Percentiles rank a stretch among this genome's conserved stretches.
Conservation (phyloP, 192 early-diverging fungal species). For the Backusella macrospora region DNA sequence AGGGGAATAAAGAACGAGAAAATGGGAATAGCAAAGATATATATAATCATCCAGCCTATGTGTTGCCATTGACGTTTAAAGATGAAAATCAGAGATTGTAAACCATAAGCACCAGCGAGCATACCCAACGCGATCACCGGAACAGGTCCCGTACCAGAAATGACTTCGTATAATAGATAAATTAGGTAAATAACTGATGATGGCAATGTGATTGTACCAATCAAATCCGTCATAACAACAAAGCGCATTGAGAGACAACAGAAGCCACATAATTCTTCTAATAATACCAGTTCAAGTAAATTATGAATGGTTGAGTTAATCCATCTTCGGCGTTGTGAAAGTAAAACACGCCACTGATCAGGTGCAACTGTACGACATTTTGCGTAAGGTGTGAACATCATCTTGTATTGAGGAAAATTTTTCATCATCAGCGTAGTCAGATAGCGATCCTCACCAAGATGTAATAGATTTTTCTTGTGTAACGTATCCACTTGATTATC, state of each 20-base stretch:
- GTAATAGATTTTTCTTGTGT: conserved; percentile 98
- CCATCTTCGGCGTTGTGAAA: conserved; percentile 99
- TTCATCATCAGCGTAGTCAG: conserved; percentile 92
- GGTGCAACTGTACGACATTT: conserved; percentile 93
- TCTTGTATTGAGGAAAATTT: conserved; percentile 96
- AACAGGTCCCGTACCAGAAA: conserved; percentile 55
- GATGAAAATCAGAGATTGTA: conserved; percentile 87
- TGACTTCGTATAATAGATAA: conserved; percentile 75
- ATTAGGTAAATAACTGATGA: conserved; percentile 85
- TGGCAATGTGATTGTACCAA: conserved; percentile 92
- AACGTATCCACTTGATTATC: conserved; percentile 95
- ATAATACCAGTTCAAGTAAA: conserved; percentile 87
- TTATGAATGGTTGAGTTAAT: conserved; percentile 99
- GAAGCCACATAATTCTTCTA: conserved; percentile 95
- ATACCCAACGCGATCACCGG: conserved; percentile 86
- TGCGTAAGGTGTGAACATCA: conserved; percentile 91
- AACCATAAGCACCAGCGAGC: conserved; percentile 85
- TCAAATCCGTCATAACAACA: conserved; percentile 92
- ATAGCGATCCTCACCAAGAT: conserved; percentile 98
- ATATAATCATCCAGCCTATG: conserved; percentile 91
- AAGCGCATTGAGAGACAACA: conserved; percentile 97
- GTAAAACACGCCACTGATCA: conserved; percentile 89
- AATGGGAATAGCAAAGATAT: conserved; percentile 74
- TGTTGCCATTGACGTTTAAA: conserved; percentile 74
- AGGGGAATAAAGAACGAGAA: conserved; percentile 68